phyloP scores from a whole-genome alignment of 805 yeast genomes.

The Metschnikowia kunwiensis region DNA sequence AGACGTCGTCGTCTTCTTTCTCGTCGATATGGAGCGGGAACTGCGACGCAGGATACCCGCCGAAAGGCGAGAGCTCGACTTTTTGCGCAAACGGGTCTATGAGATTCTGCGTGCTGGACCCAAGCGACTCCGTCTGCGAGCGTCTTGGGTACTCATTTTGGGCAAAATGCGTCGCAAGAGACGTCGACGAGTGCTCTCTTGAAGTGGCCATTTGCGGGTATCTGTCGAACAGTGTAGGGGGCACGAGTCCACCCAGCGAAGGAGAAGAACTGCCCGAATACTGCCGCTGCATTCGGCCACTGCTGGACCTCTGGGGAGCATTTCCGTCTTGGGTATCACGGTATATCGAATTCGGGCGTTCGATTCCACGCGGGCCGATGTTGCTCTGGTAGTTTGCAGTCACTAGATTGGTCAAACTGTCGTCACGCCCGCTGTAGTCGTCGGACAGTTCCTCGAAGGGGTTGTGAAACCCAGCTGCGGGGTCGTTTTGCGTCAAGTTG shows the following conservation, averaged over 20 bases:
- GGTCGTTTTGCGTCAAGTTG: slow-evolving; percentile 16
- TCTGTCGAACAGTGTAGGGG: slow-evolving; percentile 18
- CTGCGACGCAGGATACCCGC: slow-evolving; percentile 96
- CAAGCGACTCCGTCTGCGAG: slow-evolving; percentile 10
- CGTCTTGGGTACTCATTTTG: slow-evolving; percentile 1
- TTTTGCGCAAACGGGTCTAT: slow-evolving; percentile 15
- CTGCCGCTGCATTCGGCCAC: neutral
- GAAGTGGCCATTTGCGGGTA: slow-evolving; percentile 19
- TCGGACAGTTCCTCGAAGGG: slow-evolving; percentile 2
- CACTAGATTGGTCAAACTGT: slow-evolving; percentile 1
- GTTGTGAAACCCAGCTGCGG: slow-evolving; percentile 4
- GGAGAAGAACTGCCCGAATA: slow-evolving; percentile 5
- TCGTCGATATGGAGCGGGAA: slow-evolving; percentile 91
- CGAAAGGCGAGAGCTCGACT: slow-evolving; percentile 59
- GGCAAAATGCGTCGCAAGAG: slow-evolving; percentile 12
- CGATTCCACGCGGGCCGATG: too few species aligned
- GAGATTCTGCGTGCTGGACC: slow-evolving; percentile 9
- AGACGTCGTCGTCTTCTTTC: slow-evolving; percentile 89
- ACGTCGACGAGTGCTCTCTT: slow-evolving; percentile 15
- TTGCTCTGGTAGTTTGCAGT: too few species aligned
- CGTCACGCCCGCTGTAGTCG: slow-evolving; percentile 10
- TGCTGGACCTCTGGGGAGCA: neutral
- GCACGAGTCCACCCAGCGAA: slow-evolving; percentile 8
- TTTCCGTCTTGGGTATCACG: too few species aligned
- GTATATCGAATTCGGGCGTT: too few species aligned